phyloP scores from a whole-genome alignment of 805 yeast species.

The Isabelozyma rhagii region DNA sequence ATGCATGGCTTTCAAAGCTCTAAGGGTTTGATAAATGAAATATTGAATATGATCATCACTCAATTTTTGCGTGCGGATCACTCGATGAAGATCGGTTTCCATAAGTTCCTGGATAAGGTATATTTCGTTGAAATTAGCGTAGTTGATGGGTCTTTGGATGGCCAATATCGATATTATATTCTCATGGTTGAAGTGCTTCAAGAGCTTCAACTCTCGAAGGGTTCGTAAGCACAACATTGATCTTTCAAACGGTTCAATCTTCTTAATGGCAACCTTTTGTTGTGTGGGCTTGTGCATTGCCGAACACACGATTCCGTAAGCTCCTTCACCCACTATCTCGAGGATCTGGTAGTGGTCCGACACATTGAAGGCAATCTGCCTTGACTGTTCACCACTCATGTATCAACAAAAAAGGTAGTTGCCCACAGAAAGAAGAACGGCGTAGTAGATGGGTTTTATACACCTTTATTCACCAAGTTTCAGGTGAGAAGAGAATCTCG shows the following conservation, averaged over 20 bases:
- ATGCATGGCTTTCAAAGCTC: conserved; percentile 89
- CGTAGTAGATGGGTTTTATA: too few species aligned
- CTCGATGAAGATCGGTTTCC: conserved; percentile 85
- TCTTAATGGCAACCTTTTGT: conserved; percentile 91
- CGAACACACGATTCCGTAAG: conserved; percentile 91
- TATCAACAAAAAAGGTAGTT: background rate
- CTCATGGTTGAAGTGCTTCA: conserved; percentile 90
- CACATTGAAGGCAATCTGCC: conserved; percentile 67
- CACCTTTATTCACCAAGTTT: background rate
- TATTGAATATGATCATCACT: conserved; percentile 94
- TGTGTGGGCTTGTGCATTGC: conserved; percentile 84
- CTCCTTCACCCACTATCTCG: conserved; percentile 91
- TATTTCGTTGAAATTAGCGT: conserved; percentile 78
- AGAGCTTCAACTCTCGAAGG: conserved; percentile 79
- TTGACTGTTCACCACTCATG: conserved; percentile 7
- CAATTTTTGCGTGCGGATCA: conserved; percentile 74
- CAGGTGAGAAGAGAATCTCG: background rate
- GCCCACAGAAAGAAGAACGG: too few species aligned
- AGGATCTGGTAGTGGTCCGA: conserved; percentile 82
- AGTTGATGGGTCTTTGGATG: conserved; percentile 77
- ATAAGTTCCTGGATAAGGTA: conserved; percentile 83
- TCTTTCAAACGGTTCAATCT: conserved; percentile 88
- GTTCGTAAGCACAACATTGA: conserved; percentile 88
- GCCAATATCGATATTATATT: conserved; percentile 88
- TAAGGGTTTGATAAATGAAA: conserved; percentile 83